Evolutionary conservation across 495 filamentous ascomycete species (phyloP), one percentile per base, ranked within the genome.

Genomic region (Amniculicola lignicola): DNA sequence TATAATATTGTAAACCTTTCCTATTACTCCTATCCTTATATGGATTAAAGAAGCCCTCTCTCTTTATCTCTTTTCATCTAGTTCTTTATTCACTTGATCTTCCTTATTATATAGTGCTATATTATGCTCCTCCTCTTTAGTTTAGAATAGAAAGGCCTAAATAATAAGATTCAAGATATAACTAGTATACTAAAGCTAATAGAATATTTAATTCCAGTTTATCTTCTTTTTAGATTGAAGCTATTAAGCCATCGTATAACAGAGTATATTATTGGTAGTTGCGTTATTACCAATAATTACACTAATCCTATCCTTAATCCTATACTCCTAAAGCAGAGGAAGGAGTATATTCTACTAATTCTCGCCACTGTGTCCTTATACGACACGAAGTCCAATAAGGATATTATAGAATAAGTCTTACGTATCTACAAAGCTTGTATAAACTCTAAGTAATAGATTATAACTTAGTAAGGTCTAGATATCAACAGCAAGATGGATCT

Each of bases 391-490:
- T 6, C 5, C 19, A 39, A 39, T 39, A 39, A 39, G n/a, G 36
- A 39, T 39, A 15, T 39, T 39, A 6, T 39, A 39, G 36, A 39
- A 39, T 12, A 18, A 15, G 36, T 39, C 19, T 15, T 39, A 18
- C 19, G 36, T 15, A 39, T 39, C n/a, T 15, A 39, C n/a, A 39
- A 39, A 39, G 36, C 36, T 39, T 6, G n/a, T 18, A 39, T 18
- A 39, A 18, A 39, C 36, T 6, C 36, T 15, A 39, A 39, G 36
- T 39, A 39, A 15, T 15, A 39, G n/a, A 18, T 39, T 15, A 15
- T 39, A 39, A 39, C 36, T 39, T 39, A 39, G 36, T 15, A 39
- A 39, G n/a, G 36, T 39, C n/a, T 39, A 39, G n/a, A 39, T 39
- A 15, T 39, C n/a, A 39, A 39, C 36, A 15, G n/a, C n/a, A 39